phyloP scores from a whole-genome alignment of 2,329 filamentous ascomycete genomes.

The Pseudocercospora macadamiae region DNA sequence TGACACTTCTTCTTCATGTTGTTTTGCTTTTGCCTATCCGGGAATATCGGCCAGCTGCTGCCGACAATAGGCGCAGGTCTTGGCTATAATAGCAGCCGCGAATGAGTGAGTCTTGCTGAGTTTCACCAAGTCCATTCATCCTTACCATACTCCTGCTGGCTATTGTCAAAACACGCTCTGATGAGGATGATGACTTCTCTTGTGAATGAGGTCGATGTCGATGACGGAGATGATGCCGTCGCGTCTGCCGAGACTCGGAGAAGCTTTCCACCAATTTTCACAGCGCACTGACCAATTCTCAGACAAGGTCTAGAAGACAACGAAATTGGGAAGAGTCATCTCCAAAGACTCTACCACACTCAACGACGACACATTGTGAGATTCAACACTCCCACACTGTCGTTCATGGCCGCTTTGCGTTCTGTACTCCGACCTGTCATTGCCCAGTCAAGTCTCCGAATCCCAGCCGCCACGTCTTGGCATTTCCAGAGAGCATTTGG shows the following conservation, averaged over 20 bases:
- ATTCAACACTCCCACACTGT: neutral
- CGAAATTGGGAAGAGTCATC: neutral
- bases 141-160: too few species aligned
- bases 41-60: neutral
- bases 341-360: neutral
- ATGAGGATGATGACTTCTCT: neutral
- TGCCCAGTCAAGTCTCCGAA: neutral
- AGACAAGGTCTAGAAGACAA: neutral
- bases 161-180: neutral
- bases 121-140: too few species aligned
- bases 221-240: neutral
- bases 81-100: neutral
- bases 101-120: too few species aligned
- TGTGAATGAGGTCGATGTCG: neutral
- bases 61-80: neutral
- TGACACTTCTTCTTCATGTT: too few species aligned
- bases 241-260: neutral
- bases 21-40: neutral
- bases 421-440: neutral
- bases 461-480: conserved; percentile 6
- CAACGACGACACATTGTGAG: neutral
- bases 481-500: conserved; percentile 11
- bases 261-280: neutral
- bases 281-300: neutral
- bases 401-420: conserved; percentile 6